Conservation (phyloP, 1,284 basidiomycete genomes). For the Rhodotorula sp. region DNA sequence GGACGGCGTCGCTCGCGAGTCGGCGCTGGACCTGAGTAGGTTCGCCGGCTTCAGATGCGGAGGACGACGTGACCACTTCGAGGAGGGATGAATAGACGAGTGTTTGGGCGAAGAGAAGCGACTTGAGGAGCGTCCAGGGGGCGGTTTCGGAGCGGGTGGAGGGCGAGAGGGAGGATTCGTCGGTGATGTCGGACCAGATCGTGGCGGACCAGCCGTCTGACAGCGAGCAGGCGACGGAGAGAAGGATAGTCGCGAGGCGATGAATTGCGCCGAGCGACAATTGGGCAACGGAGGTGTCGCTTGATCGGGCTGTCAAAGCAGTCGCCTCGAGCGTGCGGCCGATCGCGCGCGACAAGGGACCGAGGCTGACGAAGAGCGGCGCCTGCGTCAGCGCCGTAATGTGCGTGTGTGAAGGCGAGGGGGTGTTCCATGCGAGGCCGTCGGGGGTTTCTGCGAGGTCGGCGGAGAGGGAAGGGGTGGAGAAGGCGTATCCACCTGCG, state of each 20-base stretch:
- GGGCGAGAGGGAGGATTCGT: conserved; percentile 24
- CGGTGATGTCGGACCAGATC: conserved; percentile 35
- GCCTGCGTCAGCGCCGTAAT: conserved; percentile 12
- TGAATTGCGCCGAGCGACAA: conserved; percentile 17
- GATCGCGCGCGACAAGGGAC: conserved; percentile 39
- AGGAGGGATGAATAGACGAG: conserved; percentile 42
- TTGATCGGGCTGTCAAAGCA: conserved; percentile 5
- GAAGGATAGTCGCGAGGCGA: conserved; percentile 10
- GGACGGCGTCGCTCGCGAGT: conserved; percentile 34
- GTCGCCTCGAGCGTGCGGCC: conserved; percentile 38
- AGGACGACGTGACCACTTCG: conserved; percentile 28
- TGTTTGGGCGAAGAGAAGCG: conserved; percentile 42
- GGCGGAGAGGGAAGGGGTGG: conserved; percentile 19
- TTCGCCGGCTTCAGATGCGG: background rate
- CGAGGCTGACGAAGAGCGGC: conserved; percentile 28
- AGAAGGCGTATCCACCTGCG: conserved; percentile 36
- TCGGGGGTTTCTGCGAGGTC: conserved; percentile 21
- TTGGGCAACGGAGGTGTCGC: background rate
- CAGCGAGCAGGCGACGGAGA: conserved; percentile 15
- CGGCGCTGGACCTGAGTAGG: conserved; percentile 28
- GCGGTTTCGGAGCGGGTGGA: conserved; percentile 29
- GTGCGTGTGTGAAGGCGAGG: conserved; percentile 25
- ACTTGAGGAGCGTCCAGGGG: conserved; percentile 43
- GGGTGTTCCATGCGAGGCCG: conserved; percentile 32
- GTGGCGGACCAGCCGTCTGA: conserved; percentile 31